Conservation (phyloP, 257 asterid genomes). For the Cordia subcordata region DNA sequence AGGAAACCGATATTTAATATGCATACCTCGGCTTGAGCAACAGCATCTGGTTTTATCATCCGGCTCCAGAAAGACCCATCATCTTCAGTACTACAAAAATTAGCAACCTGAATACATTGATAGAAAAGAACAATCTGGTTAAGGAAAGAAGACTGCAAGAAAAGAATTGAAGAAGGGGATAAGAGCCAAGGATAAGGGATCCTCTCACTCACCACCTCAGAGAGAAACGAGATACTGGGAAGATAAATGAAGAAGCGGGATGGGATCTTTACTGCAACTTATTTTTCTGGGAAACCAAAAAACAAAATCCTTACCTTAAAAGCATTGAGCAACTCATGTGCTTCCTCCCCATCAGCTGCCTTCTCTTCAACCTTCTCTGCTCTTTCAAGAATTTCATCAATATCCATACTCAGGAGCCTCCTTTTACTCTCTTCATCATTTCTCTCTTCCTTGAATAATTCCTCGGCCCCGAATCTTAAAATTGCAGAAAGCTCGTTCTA, state of each 20-base stretch:
- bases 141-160: background rate
- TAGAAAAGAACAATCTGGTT: background rate
- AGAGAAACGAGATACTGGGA: background rate
- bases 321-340: constrained; percentile 77
- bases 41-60: constrained; percentile 94
- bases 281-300: background rate
- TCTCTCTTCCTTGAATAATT: constrained; percentile 84
- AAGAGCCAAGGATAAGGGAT: background rate
- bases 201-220: background rate
- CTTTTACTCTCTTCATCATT: constrained; percentile 96
- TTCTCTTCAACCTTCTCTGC: constrained; percentile 99
- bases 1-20: constrained; percentile 9
- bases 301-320: constrained; percentile 59
- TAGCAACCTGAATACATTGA: constrained; percentile 69
- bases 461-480: constrained; percentile 99
- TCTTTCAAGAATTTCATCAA: constrained; percentile 98
- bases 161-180: too few relatives aligned
- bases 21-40: constrained; percentile 74
- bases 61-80: constrained; percentile 99
- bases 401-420: constrained; percentile 87
- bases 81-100: constrained; percentile 89
- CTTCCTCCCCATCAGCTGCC: constrained; percentile 66
- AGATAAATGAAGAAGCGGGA: background rate
- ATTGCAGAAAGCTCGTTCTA: constrained; percentile 99
- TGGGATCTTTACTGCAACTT: background rate